Evolutionary conservation across 768 basidiomycete species (phyloP), one percentile per base, ranked within the genome.

Genomic region (Dacryopinax primogenitus): DNA sequence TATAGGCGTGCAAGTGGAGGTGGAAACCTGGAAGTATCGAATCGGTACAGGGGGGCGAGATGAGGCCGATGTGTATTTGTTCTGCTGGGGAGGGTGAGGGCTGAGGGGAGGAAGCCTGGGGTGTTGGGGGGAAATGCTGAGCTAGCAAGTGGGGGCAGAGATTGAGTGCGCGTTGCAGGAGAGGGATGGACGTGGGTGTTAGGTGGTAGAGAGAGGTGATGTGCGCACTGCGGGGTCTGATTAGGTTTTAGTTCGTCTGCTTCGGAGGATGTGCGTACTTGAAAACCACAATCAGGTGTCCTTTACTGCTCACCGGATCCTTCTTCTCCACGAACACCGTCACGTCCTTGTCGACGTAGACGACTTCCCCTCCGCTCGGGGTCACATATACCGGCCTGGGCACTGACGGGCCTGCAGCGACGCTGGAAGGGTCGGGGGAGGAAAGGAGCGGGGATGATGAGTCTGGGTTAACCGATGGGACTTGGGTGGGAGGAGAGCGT

Each of bases 1-100:
- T 80, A 72, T 83, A 89, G 4, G 86, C 88, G 73, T 90, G 88
- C 0, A 82, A 83, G 71, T 90, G 88, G 30, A 89, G 79, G 72
- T 90, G 88, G 73, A 89, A 87, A 30, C 84, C 82, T 15, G 88
- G 88, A 41, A 89, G 87, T 72, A 86, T 87, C 74, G 76, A 83
- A 71, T 90, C 88, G 69, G 79, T 84, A 76, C 88, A 87, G 0
- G 87, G 87, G 16, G 86, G 83, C 0, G 87, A 86, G 67, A 89
- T 88, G 76, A 89, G 90, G 37, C 87, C 87, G 67, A 89, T 84
- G 62, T 79, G 82, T 69, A 86, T 83, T 28, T 33, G 3, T 45
- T 44, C 13, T 62, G 72, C 69, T 13, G 73, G 69, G n/a, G 77
- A 68, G n/a, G 73, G 69, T 33, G 16, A 33, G 51, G 68, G 64